A percentile compares a stretch with the other conserved stretches of the same genome.
phyloP scores from a whole-genome alignment of 495 filamentous ascomycete species.

The Xylaria telfairii region DNA sequence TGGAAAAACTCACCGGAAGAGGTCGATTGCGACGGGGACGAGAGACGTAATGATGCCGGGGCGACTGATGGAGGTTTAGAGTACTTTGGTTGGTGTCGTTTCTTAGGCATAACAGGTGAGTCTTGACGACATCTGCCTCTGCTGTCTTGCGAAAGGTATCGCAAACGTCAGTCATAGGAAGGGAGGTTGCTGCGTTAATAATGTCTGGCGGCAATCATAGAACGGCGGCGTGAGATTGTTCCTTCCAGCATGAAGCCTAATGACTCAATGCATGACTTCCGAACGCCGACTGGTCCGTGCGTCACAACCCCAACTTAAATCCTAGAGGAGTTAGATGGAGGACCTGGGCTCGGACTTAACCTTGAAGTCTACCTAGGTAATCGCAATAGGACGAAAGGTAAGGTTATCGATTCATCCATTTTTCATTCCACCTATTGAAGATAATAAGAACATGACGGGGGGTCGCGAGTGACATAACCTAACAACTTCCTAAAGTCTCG shows the following conservation, averaged over 20 bases:
- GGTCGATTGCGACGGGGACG: conserved; percentile 36
- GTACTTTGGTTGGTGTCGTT: conserved; percentile 53
- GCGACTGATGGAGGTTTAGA: conserved; percentile 60
- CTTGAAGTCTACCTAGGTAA: background rate
- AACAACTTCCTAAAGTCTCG: background rate
- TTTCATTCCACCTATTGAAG: background rate
- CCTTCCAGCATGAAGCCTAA: background rate
- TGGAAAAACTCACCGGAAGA: conserved; percentile 25
- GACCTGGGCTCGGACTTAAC: background rate
- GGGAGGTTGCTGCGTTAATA: background rate
- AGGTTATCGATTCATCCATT: background rate
- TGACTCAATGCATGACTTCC: conserved; percentile 11
- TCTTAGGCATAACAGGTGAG: conserved; percentile 59
- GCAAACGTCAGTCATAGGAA: background rate
- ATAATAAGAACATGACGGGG: background rate
- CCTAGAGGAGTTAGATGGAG: background rate
- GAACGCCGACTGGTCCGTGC: conserved; percentile 21
- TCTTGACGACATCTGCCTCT: conserved; percentile 21
- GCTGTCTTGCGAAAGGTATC: conserved; percentile 26
- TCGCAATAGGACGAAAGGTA: too few relatives aligned
- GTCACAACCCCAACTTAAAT: background rate
- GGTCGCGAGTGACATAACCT: background rate
- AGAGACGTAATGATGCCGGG: conserved; percentile 49
- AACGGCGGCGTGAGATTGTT: background rate
- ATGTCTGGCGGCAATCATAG: background rate